Percentiles rank a stretch among this genome's conserved stretches.
phyloP scores from a whole-genome alignment of 495 filamentous ascomycete species.

The Antarctomyces pellizariae region DNA sequence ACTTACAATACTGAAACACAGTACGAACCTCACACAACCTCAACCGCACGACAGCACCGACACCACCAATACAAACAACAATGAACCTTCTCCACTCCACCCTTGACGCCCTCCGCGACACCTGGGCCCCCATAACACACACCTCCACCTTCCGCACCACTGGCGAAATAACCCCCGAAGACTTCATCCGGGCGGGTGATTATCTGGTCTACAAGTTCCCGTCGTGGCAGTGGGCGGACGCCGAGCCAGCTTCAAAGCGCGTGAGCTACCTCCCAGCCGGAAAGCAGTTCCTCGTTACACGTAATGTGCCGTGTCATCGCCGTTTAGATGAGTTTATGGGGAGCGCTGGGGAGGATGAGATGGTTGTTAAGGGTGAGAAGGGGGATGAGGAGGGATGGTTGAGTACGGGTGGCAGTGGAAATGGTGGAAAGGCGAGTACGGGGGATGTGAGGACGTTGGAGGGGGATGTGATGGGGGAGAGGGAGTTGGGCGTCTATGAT shows the following conservation, averaged over 20 bases:
- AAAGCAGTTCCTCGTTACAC: slow-evolving; percentile 90
- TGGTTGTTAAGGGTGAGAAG: slow-evolving; percentile 56
- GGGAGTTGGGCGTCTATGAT: slow-evolving; percentile 45
- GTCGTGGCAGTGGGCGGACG: slow-evolving; percentile 93
- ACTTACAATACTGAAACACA: too few relatives aligned
- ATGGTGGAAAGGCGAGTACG: slow-evolving; percentile 45
- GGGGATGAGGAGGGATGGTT: slow-evolving; percentile 46
- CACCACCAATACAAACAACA: too few relatives aligned
- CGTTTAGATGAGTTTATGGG: slow-evolving; percentile 84
- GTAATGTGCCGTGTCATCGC: slow-evolving; percentile 78
- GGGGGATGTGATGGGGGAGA: slow-evolving; percentile 53
- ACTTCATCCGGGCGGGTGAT: slow-evolving; percentile 89
- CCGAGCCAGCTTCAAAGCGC: slow-evolving; percentile 51
- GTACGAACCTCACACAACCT: too few relatives aligned
- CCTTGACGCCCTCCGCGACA: slow-evolving; percentile 67
- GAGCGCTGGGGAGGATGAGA: slow-evolving; percentile 63
- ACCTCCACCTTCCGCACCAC: slow-evolving; percentile 83
- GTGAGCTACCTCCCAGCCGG: slow-evolving; percentile 61
- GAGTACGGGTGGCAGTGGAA: slow-evolving; percentile 22
- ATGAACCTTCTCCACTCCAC: slow-evolving; percentile 52
- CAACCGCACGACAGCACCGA: slow-evolving; percentile 1
- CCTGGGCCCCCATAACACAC: slow-evolving; percentile 65
- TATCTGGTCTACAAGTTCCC: slow-evolving; percentile 99
- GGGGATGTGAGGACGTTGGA: slow-evolving; percentile 70
- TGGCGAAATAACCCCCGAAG: slow-evolving; percentile 90